These are phyloP conservation scores for Wickerhamomyces sydowiorum DNA, from an alignment of 805 yeast species.

Conservation along the genomic window DNA sequence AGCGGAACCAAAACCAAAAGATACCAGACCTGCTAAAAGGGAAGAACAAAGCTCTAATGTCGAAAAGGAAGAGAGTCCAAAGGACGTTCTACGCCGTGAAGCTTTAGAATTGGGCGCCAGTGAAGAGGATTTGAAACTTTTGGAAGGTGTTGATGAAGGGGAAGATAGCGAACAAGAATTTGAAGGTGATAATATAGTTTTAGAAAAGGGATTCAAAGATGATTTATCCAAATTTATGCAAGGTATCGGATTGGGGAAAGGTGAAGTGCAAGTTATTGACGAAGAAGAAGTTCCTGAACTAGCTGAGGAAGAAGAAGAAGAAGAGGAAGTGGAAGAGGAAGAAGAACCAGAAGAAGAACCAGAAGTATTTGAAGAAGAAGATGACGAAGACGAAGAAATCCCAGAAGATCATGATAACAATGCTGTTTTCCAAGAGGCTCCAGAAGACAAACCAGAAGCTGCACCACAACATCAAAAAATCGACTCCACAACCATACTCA, in stretches of 20 bases:
- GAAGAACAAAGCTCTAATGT: too few relatives aligned
- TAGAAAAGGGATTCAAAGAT: conserved; percentile 35
- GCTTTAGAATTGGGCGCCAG: conserved; percentile 82
- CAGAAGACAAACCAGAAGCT: conserved; percentile 16
- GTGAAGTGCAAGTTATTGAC: conserved; percentile 29
- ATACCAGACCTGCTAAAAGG: too few relatives aligned
- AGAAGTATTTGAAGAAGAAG: conserved; percentile 29
- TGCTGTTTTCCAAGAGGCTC: conserved; percentile 12
- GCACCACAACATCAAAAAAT: conserved; percentile 23
- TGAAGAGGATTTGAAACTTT: conserved; percentile 67
- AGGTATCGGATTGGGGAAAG: conserved; percentile 54
- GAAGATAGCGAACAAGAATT: conserved; percentile 36
- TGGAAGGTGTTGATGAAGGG: conserved; percentile 51
- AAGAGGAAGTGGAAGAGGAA: conserved; percentile 30
- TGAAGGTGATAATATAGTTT: conserved; percentile 22
- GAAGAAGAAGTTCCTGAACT: conserved; percentile 26
- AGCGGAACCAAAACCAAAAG: too few relatives aligned
- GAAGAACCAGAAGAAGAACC: conserved; percentile 31
- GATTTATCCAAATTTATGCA: conserved; percentile 63
- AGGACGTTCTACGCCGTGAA: conserved; percentile 50
- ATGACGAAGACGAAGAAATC: conserved; percentile 22
- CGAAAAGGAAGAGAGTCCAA: conserved; percentile 8
- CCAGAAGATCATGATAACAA: conserved; percentile 18
- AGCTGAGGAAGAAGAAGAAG: conserved; percentile 31
- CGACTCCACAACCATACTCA: conserved; percentile 37